Evolutionary conservation across 2,329 filamentous ascomycete genomes (phyloP), one percentile per base, ranked within the genome.

Genomic region (Apiospora kogelbergensis): DNA sequence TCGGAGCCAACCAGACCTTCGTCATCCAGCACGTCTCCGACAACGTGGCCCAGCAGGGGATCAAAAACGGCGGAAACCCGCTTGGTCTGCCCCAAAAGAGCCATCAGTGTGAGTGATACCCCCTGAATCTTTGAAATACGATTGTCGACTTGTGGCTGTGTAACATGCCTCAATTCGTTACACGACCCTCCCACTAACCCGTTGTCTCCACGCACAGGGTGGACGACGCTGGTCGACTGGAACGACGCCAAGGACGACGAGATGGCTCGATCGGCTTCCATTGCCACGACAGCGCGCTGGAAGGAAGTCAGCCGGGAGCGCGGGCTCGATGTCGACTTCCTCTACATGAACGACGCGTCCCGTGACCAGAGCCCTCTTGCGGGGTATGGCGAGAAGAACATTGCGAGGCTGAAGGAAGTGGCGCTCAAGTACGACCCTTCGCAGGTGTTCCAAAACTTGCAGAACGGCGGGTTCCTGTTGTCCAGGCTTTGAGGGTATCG

Each of bases 261-360:
- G 9, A n/a, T 67, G 13, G 70, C 74, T 3, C 63, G 68, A 6
- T 63, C 69, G 0, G 71, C 71, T 2, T 60, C 70, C 2, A 69
- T 72, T 33, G 70, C 69, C 15, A 72, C 71, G 0, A 68, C 67
- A 10, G 41, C 33, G 6, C 45, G 67, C n/a, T 72, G 42, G 41
- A 26, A 67, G 20, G 26, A 30, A 15, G 65, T 71, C 2, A 64
- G 70, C 0, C 7, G n/a, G 6, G n/a, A 67, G 44, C 67, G 63
- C 22, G 42, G 63, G 6, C 30, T 48, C 6, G 4, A 24, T 13
- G 37, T 69, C 0, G 20, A 48, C 2, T 69, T 33, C 7, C 22
- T 69, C 7, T 77, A 71, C 69, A 72, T 76, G 71, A 77, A 77
- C 46, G 71, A 77, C 63, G 74, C 76, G 0, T 71, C 73, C 13